A percentile compares a stretch with the other conserved stretches of the same genome.
These are phyloP conservation scores for Exidia glandulosa DNA, from an alignment of 768 basidiomycete genomes.

Conservation along the genomic window DNA sequence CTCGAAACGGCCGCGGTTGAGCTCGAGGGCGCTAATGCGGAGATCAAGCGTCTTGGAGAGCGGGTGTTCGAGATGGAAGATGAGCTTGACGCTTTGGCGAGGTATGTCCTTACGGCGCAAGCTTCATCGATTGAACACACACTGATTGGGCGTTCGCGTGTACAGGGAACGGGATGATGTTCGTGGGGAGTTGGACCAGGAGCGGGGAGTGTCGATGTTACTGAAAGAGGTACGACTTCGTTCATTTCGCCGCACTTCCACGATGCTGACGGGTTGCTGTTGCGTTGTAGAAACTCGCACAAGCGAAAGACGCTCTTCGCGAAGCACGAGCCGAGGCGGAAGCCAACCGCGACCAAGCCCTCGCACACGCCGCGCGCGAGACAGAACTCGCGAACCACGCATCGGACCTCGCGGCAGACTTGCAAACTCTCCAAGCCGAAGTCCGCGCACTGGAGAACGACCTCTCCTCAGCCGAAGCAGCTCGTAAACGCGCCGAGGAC, in stretches of 20 bases:
- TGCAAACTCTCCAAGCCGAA: slow-evolving; percentile 43
- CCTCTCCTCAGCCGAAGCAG: slow-evolving; percentile 51
- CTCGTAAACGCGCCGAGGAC: slow-evolving; percentile 41
- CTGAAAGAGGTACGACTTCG: slow-evolving; percentile 67
- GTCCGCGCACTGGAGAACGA: slow-evolving; percentile 68
- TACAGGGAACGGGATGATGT: slow-evolving; percentile 71
- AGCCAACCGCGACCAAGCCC: slow-evolving; percentile 23
- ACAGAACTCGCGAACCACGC: neutral
- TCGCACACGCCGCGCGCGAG: neutral
- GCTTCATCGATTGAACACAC: neutral
- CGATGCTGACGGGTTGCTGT: neutral
- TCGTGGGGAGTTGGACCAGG: slow-evolving; percentile 58
- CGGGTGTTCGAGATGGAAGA: slow-evolving; percentile 77
- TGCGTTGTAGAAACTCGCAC: slow-evolving; percentile 49
- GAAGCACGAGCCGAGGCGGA: slow-evolving; percentile 50
- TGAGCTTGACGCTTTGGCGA: slow-evolving; percentile 48
- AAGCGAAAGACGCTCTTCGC: slow-evolving; percentile 53
- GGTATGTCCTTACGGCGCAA: neutral
- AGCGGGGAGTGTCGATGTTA: slow-evolving; percentile 54
- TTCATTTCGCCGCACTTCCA: neutral
- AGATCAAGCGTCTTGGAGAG: slow-evolving; percentile 72
- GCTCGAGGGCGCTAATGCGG: slow-evolving; percentile 57
- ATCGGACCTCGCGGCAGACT: neutral
- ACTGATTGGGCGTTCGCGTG: slow-evolving; percentile 12
- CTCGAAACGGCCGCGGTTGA: slow-evolving; percentile 79